Percentiles rank a stretch among this genome's conserved stretches.
Conservation (phyloP, 2,329 filamentous ascomycete species). For the Fusarium hainanense region DNA sequence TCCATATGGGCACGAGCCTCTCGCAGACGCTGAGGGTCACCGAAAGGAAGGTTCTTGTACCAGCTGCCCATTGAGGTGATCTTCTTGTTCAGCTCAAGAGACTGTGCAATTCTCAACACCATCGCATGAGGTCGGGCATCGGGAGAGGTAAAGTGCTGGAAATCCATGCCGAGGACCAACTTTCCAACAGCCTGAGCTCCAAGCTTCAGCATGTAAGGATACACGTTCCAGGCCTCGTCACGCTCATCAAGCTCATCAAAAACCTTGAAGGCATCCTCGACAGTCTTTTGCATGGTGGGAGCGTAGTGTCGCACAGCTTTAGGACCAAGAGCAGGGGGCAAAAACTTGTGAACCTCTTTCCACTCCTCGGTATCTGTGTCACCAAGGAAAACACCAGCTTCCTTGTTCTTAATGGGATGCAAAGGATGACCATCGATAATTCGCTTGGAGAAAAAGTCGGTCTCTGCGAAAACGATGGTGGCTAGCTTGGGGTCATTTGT, state of each 20-base stretch:
- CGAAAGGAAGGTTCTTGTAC: constrained; percentile 68
- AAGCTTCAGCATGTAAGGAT: constrained; percentile 63
- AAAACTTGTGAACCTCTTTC: constrained; percentile 68
- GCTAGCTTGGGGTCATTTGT: constrained; percentile 63
- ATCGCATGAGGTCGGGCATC: constrained; percentile 64
- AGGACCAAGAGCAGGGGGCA: constrained; percentile 67
- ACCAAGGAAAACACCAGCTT: constrained; percentile 58
- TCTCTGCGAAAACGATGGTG: constrained; percentile 59
- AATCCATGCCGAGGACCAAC: constrained; percentile 58
- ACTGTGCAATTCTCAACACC: constrained; percentile 61
- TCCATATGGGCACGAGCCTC: constrained; percentile 49
- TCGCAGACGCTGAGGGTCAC: constrained; percentile 60
- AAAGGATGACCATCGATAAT: constrained; percentile 63
- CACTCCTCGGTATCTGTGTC: constrained; percentile 65
- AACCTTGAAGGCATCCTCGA: constrained; percentile 62
- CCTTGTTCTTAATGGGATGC: constrained; percentile 54
- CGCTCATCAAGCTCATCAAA: constrained; percentile 63
- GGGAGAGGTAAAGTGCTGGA: constrained; percentile 56
- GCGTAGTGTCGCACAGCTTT: constrained; percentile 71
- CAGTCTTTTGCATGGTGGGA: constrained; percentile 66
- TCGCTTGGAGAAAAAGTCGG: constrained; percentile 64
- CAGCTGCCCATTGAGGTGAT: constrained; percentile 64
- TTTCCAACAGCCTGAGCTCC: constrained; percentile 59
- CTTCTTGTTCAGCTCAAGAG: constrained; percentile 68
- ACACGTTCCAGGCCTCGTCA: constrained; percentile 61